phyloP scores from a whole-genome alignment of 495 filamentous ascomycete genomes.

The Hypoxylon trugodes region DNA sequence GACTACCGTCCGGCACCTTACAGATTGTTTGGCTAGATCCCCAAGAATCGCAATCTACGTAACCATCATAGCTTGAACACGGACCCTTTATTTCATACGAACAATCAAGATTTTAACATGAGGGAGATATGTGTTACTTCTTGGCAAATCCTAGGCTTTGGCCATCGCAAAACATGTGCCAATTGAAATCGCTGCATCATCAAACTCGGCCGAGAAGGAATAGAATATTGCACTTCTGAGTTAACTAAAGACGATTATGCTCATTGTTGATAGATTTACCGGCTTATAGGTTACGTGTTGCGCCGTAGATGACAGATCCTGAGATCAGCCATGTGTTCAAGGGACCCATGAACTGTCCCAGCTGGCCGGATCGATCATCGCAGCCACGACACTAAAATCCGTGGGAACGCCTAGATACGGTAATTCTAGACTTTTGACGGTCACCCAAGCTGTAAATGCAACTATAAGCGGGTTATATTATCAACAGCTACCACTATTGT shows the following conservation, averaged over 20 bases:
- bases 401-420: slow-evolving; percentile 17
- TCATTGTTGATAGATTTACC: slow-evolving; percentile 3
- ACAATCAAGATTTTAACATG: not conserved
- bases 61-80: not conserved
- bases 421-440: slow-evolving; percentile 15
- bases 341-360: slow-evolving; percentile 37
- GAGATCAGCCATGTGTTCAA: slow-evolving; percentile 31
- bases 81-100: too few relatives aligned
- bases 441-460: slow-evolving; percentile 1
- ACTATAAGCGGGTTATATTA: not conserved
- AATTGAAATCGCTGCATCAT: slow-evolving; percentile 11
- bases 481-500: too few relatives aligned
- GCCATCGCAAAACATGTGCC: not conserved
- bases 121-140: too few relatives aligned
- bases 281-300: slow-evolving; percentile 1
- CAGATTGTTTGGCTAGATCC: slow-evolving; percentile 8
- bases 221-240: not conserved
- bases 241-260: not conserved
- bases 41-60: slow-evolving; percentile 4
- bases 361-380: slow-evolving; percentile 34
- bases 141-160: slow-evolving; percentile 1
- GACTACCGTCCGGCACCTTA: slow-evolving; percentile 9
- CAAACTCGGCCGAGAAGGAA: too few relatives aligned
- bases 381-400: slow-evolving; percentile 20
- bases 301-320: slow-evolving; percentile 13